Percentiles rank a stretch among this genome's conserved stretches.
Conservation (phyloP, 2,329 filamentous ascomycete species). For the Magnaporthales sp. region DNA sequence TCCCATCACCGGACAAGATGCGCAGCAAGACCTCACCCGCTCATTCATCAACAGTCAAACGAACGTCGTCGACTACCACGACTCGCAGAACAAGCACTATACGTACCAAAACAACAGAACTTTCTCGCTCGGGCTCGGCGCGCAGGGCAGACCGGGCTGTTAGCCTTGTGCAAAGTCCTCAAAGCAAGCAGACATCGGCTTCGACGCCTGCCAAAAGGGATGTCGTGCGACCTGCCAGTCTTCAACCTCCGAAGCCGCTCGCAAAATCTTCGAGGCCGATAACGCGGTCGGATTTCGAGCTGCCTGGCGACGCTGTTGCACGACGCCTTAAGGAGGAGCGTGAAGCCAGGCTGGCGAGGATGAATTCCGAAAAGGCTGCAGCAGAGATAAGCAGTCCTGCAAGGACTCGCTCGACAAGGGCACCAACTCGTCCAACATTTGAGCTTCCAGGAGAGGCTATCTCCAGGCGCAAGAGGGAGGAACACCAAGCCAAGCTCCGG, state of each 20-base stretch:
- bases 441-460: slow-evolving; percentile 57
- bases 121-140: slow-evolving; percentile 21
- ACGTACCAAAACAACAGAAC: slow-evolving; percentile 25
- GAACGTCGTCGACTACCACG: slow-evolving; percentile 10
- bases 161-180: slow-evolving; percentile 24
- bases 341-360: slow-evolving; percentile 41
- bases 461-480: slow-evolving; percentile 44
- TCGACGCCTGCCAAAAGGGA: slow-evolving; percentile 16
- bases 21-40: slow-evolving; percentile 6
- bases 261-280: slow-evolving; percentile 44
- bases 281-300: slow-evolving; percentile 49
- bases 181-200: not conserved
- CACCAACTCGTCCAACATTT: slow-evolving; percentile 46
- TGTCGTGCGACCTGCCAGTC: slow-evolving; percentile 27
- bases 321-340: slow-evolving; percentile 48
- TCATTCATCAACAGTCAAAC: slow-evolving; percentile 8
- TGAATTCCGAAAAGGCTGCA: slow-evolving; percentile 16
- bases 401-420: slow-evolving; percentile 36
- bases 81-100: slow-evolving; percentile 26
- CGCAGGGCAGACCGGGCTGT: slow-evolving; percentile 28
- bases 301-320: slow-evolving; percentile 54
- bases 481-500: slow-evolving; percentile 44
- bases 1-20: slow-evolving; percentile 23
- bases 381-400: slow-evolving; percentile 17
- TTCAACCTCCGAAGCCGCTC: slow-evolving; percentile 35